phyloP scores from a whole-genome alignment of 2,329 filamentous ascomycete genomes.

The Colletotrichum scovillei region DNA sequence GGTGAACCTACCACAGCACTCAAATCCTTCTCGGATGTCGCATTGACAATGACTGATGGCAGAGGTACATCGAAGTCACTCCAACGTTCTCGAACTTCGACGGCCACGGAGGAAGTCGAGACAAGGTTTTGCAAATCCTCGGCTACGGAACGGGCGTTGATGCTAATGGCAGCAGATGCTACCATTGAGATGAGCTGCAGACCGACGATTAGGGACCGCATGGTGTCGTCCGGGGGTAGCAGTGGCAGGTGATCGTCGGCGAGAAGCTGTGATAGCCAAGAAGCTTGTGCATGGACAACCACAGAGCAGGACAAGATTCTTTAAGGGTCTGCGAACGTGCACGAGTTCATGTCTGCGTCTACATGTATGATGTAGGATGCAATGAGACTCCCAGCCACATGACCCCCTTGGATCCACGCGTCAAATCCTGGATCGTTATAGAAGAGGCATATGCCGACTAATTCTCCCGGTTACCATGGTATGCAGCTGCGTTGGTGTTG shows the following conservation, averaged over 20 bases:
- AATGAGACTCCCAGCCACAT: background rate
- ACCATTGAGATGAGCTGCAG: slow-evolving; percentile 27
- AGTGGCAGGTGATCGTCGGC: slow-evolving; percentile 5
- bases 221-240: background rate
- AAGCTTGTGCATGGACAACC: background rate
- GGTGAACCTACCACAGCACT: slow-evolving; percentile 10
- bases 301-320: background rate
- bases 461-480: background rate
- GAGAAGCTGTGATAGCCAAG: background rate
- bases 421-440: background rate
- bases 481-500: background rate
- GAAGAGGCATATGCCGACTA: background rate
- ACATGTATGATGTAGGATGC: background rate
- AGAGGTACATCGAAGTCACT: slow-evolving; percentile 35
- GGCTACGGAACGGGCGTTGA: slow-evolving; percentile 23
- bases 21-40: slow-evolving; percentile 36
- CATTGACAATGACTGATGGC: slow-evolving; percentile 36
- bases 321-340: background rate
- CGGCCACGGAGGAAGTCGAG: slow-evolving; percentile 1
- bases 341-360: background rate
- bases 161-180: slow-evolving; percentile 8
- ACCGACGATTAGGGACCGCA: slow-evolving; percentile 15
- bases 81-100: slow-evolving; percentile 34
- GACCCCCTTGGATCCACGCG: background rate
- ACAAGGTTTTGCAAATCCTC: slow-evolving; percentile 11